Conservation (phyloP, 2,329 filamentous ascomycete species). For the Sclerotinia borealis region DNA sequence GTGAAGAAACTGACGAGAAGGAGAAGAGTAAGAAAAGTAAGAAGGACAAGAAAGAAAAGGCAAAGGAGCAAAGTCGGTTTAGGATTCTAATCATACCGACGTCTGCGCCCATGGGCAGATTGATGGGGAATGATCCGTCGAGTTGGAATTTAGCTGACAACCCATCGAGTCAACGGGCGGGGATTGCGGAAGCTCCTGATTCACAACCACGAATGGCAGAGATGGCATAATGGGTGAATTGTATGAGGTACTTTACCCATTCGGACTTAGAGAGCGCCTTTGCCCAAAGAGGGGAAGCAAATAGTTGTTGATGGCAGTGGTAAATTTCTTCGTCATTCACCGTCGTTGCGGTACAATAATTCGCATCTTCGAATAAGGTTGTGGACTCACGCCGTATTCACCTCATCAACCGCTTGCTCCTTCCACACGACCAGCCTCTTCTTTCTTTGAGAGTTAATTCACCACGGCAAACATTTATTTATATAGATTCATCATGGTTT, state of each 20-base stretch:
- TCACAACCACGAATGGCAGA: background rate
- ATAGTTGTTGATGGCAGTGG: too few relatives aligned
- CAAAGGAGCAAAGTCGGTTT: constrained; percentile 14
- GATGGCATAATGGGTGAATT: background rate
- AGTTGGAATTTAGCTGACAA: background rate
- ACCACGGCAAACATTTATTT: background rate
- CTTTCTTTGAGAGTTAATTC: background rate
- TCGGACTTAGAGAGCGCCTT: too few relatives aligned
- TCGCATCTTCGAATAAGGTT: background rate
- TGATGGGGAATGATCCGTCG: background rate
- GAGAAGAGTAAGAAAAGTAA: background rate
- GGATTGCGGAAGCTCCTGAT: background rate
- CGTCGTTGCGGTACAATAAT: background rate
- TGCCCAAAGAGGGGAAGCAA: too few relatives aligned
- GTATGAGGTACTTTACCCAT: background rate
- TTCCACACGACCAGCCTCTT: background rate
- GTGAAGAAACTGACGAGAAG: background rate
- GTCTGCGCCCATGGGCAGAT: background rate
- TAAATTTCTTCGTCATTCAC: background rate
- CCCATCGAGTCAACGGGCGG: background rate
- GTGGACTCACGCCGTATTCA: background rate
- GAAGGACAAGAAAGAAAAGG: constrained; percentile 6
- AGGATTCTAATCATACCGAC: constrained; percentile 17
- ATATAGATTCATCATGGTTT: background rate
- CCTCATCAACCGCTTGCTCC: background rate